Conservation (phyloP, 2,329 filamentous ascomycete genomes). For the Xylariaceae sp. region DNA sequence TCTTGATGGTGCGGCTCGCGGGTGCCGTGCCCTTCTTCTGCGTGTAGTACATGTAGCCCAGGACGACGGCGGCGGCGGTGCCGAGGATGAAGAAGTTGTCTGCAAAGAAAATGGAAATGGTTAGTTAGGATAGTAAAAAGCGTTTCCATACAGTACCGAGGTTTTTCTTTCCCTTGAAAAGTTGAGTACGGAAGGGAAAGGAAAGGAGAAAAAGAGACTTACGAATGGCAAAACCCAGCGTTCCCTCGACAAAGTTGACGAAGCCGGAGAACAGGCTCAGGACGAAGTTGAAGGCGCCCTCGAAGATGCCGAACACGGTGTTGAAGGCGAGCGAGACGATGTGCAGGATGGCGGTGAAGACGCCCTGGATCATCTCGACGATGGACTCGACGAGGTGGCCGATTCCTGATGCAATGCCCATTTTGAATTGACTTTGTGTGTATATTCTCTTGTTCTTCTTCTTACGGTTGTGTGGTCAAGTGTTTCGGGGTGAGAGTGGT, state of each 20-base stretch:
- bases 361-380: constrained; percentile 22
- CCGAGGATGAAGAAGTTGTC: constrained; percentile 33
- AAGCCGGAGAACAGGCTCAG: constrained; percentile 21
- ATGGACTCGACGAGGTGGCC: constrained; percentile 27
- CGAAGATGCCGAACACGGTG: constrained; percentile 21
- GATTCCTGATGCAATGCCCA: constrained; percentile 29
- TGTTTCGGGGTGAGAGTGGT: neutral
- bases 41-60: constrained; percentile 27
- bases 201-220: constrained; percentile 14
- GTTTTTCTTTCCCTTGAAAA: no score
- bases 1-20: constrained; percentile 23
- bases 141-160: no score
- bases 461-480: neutral
- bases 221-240: constrained; percentile 30
- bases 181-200: neutral
- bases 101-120: no score
- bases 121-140: no score
- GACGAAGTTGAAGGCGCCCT: constrained; percentile 20
- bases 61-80: constrained; percentile 25
- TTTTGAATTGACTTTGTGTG: constrained; percentile 9
- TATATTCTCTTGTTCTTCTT: neutral
- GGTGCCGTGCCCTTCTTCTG: constrained; percentile 26
- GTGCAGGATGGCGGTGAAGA: constrained; percentile 21
- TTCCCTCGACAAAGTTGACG: constrained; percentile 27
- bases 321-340: constrained; percentile 23